Evolutionary conservation across 2,329 filamentous ascomycete genomes (phyloP), one percentile per base, ranked within the genome.

Genomic region (Massarina eburnea): DNA sequence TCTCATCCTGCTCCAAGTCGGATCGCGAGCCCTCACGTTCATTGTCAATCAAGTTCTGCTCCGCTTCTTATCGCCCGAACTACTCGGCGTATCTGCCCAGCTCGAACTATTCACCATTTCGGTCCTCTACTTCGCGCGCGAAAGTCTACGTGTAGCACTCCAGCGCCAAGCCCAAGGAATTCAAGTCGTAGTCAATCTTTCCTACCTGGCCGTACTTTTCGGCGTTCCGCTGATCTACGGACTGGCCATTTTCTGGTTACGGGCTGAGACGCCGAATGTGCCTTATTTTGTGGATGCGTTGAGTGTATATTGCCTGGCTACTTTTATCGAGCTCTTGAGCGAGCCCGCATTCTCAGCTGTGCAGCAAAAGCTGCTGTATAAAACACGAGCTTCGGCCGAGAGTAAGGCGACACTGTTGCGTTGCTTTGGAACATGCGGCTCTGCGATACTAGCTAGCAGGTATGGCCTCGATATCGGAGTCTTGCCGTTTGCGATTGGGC

Each of bases 21-120:
- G 80, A 35, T 96, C 92, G n/a, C 86, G 92, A 49, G 84, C 86
- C 43, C 76, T 95, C 53, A 97, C 92, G 19, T 99, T 99, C 72
- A 72, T 86, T 56, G 88, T 94, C 65, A 99, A 97, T 73, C 92
- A 99, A 70, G 70, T 95, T 29, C 81, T 99, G 22, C 80, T 99
- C 7, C 89, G 92, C 27, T 92, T 88, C 66, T 76, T 97, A 35
- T 95, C 91, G 1, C 91, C 94, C 0, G 81, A 86, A 47, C 79
- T 95, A 0, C 80, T 99, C 1, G 94, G 92, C 5, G 78, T 95
- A 4, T 87, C 91, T 2, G 86, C 91, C 0, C 94, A 96, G 68
- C 80, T 99, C 3, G 94, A 99, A 61, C 83, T 97, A 1, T 96
- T 91, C 69, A 91, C 92, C 48, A 86, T 95, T 35, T 90, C 91